These are phyloP conservation scores for Cochlearia excelsa DNA, from an alignment of 345 rosid genomes.

Conservation along the genomic window DNA sequence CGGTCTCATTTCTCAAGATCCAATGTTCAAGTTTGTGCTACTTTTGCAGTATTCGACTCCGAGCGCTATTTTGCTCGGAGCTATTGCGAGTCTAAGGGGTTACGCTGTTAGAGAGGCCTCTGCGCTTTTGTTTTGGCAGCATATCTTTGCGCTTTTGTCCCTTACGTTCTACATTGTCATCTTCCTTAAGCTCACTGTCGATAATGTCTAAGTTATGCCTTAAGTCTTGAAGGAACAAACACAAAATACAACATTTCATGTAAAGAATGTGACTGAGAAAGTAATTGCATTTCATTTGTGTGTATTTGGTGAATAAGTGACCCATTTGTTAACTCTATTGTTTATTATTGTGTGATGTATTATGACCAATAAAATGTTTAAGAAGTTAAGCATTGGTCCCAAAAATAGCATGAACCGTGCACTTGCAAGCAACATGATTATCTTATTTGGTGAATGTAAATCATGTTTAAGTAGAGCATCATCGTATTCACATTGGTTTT, in stretches of 20 bases:
- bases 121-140: constrained; percentile 94
- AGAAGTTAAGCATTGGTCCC: background rate
- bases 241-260: background rate
- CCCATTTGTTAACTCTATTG: background rate
- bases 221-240: background rate
- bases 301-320: constrained; percentile 20
- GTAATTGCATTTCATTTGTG: background rate
- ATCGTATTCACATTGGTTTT: constrained; percentile 23
- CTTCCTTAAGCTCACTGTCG: constrained; percentile 60
- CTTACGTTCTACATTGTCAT: constrained; percentile 64
- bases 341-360: background rate
- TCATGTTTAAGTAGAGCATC: constrained; percentile 14
- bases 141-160: constrained; percentile 68
- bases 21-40: constrained; percentile 77
- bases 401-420: constrained; percentile 27
- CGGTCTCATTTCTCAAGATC: constrained; percentile 53
- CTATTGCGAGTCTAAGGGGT: constrained; percentile 85
- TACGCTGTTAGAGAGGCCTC: constrained; percentile 88
- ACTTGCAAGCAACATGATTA: background rate
- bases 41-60: constrained; percentile 89
- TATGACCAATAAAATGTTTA: no score
- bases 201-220: constrained; percentile 21
- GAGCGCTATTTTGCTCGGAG: constrained; percentile 87
- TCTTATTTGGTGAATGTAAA: constrained; percentile 10
- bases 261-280: constrained; percentile 16